phyloP scores from a whole-genome alignment of 2,329 filamentous ascomycete species.

The Trematosphaeria pertusa region DNA sequence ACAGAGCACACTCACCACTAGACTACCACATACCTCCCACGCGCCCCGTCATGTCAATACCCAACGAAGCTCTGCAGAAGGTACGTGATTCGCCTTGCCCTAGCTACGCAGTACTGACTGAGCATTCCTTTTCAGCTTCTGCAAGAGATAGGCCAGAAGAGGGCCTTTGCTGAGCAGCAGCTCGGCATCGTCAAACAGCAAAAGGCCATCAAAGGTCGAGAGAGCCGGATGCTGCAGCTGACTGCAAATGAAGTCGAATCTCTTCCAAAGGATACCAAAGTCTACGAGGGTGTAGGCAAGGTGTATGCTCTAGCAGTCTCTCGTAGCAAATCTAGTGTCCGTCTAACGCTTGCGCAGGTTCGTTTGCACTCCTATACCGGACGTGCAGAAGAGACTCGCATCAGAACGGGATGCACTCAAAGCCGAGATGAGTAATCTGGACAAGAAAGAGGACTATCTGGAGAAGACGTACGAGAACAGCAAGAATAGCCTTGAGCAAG shows the following conservation, averaged over 20 bases:
- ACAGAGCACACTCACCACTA: conserved; percentile 14
- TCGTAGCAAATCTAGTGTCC: too few species aligned
- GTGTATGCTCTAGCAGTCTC: conserved; percentile 66
- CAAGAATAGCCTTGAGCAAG: conserved; percentile 86
- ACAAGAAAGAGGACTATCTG: conserved; percentile 89
- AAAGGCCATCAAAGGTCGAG: conserved; percentile 83
- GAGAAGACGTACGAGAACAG: conserved; percentile 97
- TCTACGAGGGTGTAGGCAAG: conserved; percentile 96
- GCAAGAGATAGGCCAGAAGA: conserved; percentile 92
- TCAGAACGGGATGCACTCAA: conserved; percentile 77
- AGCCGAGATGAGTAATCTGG: conserved; percentile 78
- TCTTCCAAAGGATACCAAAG: conserved; percentile 75
- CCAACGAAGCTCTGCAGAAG: conserved; percentile 94
- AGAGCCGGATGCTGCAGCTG: conserved; percentile 86
- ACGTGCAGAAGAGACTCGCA: conserved; percentile 77
- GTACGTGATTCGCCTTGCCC: conserved; percentile 58
- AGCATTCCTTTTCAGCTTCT: conserved; percentile 72
- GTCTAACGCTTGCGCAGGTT: conserved; percentile 71
- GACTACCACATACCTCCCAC: too few species aligned
- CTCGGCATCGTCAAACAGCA: conserved; percentile 85
- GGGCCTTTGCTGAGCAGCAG: conserved; percentile 87
- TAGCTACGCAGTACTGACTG: not conserved
- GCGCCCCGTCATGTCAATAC: conserved; percentile 77
- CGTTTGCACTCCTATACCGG: conserved; percentile 74
- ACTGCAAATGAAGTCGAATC: conserved; percentile 83